Percentiles rank a stretch among this genome's conserved stretches.
These are phyloP conservation scores for Heimioporus retisporus DNA, from an alignment of 1,284 basidiomycete species.

Conservation along the genomic window DNA sequence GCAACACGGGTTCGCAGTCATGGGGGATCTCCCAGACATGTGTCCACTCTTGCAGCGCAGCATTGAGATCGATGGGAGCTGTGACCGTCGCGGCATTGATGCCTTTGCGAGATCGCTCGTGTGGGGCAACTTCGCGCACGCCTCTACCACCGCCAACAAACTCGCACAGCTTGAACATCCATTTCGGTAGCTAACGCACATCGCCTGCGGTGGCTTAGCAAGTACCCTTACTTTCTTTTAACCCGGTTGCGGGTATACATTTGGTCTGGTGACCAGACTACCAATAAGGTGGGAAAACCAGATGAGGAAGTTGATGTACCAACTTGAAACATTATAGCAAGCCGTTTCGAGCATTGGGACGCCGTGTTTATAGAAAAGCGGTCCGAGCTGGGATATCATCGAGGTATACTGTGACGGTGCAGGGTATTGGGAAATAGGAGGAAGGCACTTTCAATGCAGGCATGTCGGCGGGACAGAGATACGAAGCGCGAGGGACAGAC, in stretches of 20 bases:
- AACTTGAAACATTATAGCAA: slow-evolving; percentile 87
- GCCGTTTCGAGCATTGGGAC: slow-evolving; percentile 87
- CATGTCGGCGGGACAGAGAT: slow-evolving; percentile 21
- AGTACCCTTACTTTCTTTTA: too few relatives aligned
- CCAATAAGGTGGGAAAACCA: slow-evolving; percentile 14
- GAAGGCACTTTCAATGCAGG: slow-evolving; percentile 74
- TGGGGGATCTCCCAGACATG: slow-evolving; percentile 79
- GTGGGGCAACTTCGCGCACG: slow-evolving; percentile 70
- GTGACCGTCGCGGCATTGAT: too few relatives aligned
- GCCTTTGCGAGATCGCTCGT: slow-evolving; percentile 66
- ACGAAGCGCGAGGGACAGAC: slow-evolving; percentile 56
- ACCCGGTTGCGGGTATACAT: too few relatives aligned
- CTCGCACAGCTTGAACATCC: too few relatives aligned
- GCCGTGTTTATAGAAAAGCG: slow-evolving; percentile 80
- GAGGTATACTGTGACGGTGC: slow-evolving; percentile 84
- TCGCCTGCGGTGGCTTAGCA: too few relatives aligned
- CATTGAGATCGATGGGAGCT: too few relatives aligned
- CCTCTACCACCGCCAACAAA: too few relatives aligned
- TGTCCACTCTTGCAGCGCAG: slow-evolving; percentile 70
- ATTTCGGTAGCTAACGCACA: too few relatives aligned
- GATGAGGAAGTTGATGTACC: slow-evolving; percentile 60
- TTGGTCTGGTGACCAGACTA: too few relatives aligned
- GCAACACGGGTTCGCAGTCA: too few relatives aligned
- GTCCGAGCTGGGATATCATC: slow-evolving; percentile 78
- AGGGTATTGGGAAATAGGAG: slow-evolving; percentile 93